Base-by-base conservation (phyloP, 371 early-diverging fungal species). In the Rhizomucor pusillus region DNA sequence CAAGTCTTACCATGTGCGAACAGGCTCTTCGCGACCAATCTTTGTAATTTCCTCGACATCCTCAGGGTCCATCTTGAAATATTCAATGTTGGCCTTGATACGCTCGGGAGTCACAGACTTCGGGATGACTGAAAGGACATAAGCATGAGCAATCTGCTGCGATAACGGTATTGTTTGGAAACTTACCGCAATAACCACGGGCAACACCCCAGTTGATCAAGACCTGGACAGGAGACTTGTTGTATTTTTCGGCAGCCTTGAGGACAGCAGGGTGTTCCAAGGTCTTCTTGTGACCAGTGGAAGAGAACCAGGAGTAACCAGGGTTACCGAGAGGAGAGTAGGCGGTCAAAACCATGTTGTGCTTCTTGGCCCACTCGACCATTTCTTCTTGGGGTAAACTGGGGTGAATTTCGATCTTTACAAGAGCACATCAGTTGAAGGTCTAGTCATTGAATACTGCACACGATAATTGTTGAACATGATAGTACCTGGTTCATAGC, bases 161-260 rank as follows among this genome's bases (percentile, higher is more conserved):
- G 41, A 14, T 5, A 4, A 41, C 14, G 3, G 3, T 11, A 4
- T 19, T 41, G 41, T 19, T 5, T 41, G 41, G 14, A 37, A 14
- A n/a, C 25, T 50, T 62, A 56, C 62, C 82, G 19, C 73, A 69
- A 54, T 75, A 66, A n/a, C 83, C 82, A 43, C 89, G 85, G 51
- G 87, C 74, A 34, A 89, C 55, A 23, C 79, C 82, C 92, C 93
- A 95, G 43, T 84, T 80, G 24, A 95, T 63, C 7, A 88, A 63
- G 18, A 92, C 80, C 63, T 91, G 90, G 14, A 87, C 87, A 35
- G 87, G 75, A 12, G 85, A 65, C 56, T 79, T 85, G 49, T 80
- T 74, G 69, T 90, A 78, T 60, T 85, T 87, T 59, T 84, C 62
- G 20, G 92, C 90, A 36, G 90, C 81, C 54, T 82, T 67, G 34